Conservation (phyloP, 345 rosid species). For the Aurinia saxatilis region DNA sequence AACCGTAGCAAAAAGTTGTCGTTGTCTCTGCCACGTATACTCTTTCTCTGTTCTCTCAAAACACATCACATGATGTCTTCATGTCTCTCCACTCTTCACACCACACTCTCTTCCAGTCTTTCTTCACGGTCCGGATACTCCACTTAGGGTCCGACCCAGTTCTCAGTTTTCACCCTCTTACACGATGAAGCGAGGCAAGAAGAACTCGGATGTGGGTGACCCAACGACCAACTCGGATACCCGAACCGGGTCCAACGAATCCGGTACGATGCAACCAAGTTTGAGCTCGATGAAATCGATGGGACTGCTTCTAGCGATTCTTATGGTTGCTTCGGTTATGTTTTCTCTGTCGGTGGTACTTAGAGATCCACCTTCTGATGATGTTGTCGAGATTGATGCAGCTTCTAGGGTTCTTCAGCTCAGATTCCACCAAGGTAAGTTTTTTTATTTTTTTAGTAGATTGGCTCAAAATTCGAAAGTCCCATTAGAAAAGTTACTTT, state of each 20-base stretch:
- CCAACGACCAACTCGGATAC: conserved; percentile 10
- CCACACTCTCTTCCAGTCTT: neutral
- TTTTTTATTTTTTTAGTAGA: neutral
- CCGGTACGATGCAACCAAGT: conserved; percentile 14
- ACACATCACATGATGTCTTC: conserved; percentile 17
- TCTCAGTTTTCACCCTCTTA: neutral
- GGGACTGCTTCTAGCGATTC: conserved; percentile 27
- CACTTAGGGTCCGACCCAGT: conserved; percentile 4
- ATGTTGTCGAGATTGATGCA: conserved; percentile 13
- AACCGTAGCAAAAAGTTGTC: neutral
- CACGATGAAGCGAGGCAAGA: conserved; percentile 37
- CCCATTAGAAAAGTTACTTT: neutral
- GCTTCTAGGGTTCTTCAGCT: conserved; percentile 7
- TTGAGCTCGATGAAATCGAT: conserved; percentile 30
- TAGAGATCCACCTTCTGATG: conserved; percentile 40
- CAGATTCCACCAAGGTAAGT: conserved; percentile 24
- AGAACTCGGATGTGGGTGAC: conserved; percentile 17
- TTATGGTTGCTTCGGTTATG: conserved; percentile 32
- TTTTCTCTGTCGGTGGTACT: conserved; percentile 41
- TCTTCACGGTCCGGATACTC: neutral
- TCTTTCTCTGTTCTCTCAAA: neutral
- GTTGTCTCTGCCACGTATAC: conserved; percentile 10
- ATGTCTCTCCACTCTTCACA: neutral
- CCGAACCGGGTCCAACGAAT: conserved; percentile 3
- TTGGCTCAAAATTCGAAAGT: neutral